phyloP scores from a whole-genome alignment of 345 rosid species.

The Euphorbia peplus region DNA sequence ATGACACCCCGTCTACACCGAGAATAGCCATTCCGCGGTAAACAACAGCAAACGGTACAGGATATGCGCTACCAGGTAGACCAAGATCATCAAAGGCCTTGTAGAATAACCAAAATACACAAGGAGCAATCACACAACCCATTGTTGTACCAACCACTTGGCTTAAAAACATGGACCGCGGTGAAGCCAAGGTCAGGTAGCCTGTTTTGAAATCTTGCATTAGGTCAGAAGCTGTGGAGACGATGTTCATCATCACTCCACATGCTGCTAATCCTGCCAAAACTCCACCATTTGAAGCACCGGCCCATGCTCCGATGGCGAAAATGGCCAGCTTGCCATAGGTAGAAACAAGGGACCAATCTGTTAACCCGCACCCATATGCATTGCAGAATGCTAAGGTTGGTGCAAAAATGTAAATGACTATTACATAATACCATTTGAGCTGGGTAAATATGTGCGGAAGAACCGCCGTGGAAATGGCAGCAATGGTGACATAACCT shows the following conservation, averaged over 20 bases:
- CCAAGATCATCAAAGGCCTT: constrained; percentile 4
- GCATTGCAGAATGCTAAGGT: constrained; percentile 11
- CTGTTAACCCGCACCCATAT: constrained; percentile 13
- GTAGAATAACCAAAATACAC: constrained; percentile 10
- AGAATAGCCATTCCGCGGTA: constrained; percentile 11
- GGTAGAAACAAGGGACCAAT: constrained; percentile 10
- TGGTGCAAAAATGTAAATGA: constrained; percentile 6
- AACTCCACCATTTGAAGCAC: constrained; percentile 6
- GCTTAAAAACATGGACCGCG: constrained; percentile 10
- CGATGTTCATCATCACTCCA: constrained; percentile 13
- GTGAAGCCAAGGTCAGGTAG: constrained; percentile 9
- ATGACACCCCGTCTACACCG: constrained; percentile 5
- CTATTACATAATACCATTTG: constrained; percentile 12
- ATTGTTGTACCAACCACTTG: constrained; percentile 11
- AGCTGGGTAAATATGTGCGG: constrained; percentile 11
- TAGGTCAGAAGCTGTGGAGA: constrained; percentile 14
- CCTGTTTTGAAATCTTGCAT: constrained; percentile 15
- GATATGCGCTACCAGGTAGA: constrained; percentile 6
- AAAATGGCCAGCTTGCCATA: constrained; percentile 11
- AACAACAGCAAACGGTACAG: constrained; percentile 6
- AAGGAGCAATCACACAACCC: constrained; percentile 14
- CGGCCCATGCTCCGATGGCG: constrained; percentile 15
- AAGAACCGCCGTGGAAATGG: neutral
- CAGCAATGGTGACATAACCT: constrained; percentile 10
- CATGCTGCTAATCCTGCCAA: constrained; percentile 13